These are phyloP conservation scores for Scutellaria barbata DNA, from an alignment of 257 asterid genomes.

Conservation along the genomic window DNA sequence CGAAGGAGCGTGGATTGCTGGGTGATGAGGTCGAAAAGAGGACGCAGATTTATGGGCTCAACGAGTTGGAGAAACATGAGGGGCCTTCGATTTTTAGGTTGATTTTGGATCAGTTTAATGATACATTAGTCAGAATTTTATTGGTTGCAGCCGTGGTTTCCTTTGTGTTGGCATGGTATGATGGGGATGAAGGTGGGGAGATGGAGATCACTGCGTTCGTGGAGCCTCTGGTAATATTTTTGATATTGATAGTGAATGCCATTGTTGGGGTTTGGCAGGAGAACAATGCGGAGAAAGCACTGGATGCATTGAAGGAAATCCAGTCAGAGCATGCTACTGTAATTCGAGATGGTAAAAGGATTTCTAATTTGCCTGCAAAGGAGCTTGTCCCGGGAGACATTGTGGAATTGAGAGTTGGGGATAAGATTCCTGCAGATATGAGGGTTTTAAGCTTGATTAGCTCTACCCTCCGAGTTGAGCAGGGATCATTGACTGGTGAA, in stretches of 20 bases:
- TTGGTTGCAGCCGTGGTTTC: slow-evolving; percentile 93
- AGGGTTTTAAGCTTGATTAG: slow-evolving; percentile 87
- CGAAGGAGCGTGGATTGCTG: slow-evolving; percentile 65
- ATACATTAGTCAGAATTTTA: slow-evolving; percentile 87
- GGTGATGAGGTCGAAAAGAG: slow-evolving; percentile 63
- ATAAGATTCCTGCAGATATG: slow-evolving; percentile 97
- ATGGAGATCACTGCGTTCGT: slow-evolving; percentile 97
- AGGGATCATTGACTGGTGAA: slow-evolving; percentile 98
- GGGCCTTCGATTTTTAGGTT: slow-evolving; percentile 81
- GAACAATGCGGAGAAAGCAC: slow-evolving; percentile 97
- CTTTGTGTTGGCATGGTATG: slow-evolving; percentile 92
- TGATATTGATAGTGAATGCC: slow-evolving; percentile 95
- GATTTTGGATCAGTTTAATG: slow-evolving; percentile 93
- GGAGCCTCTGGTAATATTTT: slow-evolving; percentile 92
- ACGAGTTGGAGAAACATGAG: slow-evolving; percentile 96
- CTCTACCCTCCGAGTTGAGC: slow-evolving; percentile 89
- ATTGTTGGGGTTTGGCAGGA: slow-evolving; percentile 99
- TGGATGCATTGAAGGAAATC: slow-evolving; percentile 96
- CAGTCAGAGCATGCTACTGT: slow-evolving; percentile 94
- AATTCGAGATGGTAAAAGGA: slow-evolving; percentile 73
- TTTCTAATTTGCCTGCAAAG: slow-evolving; percentile 73
- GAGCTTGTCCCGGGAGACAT: slow-evolving; percentile 99
- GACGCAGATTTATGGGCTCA: slow-evolving; percentile 80
- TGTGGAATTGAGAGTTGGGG: slow-evolving; percentile 96
- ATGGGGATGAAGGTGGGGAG: slow-evolving; percentile 97